Evolutionary conservation across 805 yeast species (phyloP).

Genomic region (Candida railenensis): DNA sequence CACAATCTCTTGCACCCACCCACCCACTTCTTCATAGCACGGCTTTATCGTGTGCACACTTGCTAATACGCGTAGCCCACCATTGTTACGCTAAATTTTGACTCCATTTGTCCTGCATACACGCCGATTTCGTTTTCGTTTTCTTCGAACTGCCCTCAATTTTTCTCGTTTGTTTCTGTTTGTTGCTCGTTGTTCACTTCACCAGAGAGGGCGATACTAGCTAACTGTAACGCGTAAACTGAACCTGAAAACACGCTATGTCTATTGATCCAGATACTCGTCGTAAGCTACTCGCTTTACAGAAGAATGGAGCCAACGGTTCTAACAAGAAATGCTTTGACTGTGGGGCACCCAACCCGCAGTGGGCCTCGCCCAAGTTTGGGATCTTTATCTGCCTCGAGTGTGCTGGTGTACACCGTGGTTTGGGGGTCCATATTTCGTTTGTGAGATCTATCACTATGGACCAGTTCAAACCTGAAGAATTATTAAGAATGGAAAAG

Average conservation of each 20-base stretch:
- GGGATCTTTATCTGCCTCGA: slow-evolving; percentile 96
- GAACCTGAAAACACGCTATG: slow-evolving; percentile 29
- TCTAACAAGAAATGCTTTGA: slow-evolving; percentile 78
- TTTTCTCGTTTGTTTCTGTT: not conserved
- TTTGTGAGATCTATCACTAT: slow-evolving; percentile 95
- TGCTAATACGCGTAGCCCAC: too few species aligned
- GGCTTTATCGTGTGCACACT: not conserved
- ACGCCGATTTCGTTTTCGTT: too few species aligned
- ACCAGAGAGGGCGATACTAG: too few species aligned
- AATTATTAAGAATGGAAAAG: slow-evolving; percentile 82
- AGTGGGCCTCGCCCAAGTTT: slow-evolving; percentile 98
- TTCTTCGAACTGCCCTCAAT: too few species aligned
- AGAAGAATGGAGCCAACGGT: slow-evolving; percentile 70
- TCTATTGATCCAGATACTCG: slow-evolving; percentile 92
- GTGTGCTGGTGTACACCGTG: slow-evolving; percentile 96
- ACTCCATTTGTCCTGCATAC: too few species aligned
- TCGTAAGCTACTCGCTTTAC: slow-evolving; percentile 71
- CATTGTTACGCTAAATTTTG: too few species aligned
- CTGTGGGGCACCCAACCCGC: slow-evolving; percentile 94
- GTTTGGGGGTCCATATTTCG: slow-evolving; percentile 94
- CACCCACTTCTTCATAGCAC: not conserved
- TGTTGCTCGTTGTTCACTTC: too few species aligned
- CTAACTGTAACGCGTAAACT: too few species aligned
- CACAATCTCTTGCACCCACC: too few species aligned
- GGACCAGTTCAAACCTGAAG: slow-evolving; percentile 98